These are phyloP conservation scores for Heliamphora exappendiculata DNA, from an alignment of 148 eudicot genomes.

Conservation along the genomic window DNA sequence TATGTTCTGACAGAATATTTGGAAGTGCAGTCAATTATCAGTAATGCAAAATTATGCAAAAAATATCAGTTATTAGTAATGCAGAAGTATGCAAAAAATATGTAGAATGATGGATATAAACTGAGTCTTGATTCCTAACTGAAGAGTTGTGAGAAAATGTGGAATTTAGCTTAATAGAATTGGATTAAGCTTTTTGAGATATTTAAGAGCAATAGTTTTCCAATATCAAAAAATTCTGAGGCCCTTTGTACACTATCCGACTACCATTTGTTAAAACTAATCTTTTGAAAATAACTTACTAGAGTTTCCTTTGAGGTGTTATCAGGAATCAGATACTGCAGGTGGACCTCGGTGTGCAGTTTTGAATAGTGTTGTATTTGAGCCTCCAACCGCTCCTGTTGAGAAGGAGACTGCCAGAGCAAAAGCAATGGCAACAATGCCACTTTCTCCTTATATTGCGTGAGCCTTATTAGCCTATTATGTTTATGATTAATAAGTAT, in stretches of 20 bases:
- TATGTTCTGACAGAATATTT: background rate
- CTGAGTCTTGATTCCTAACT: background rate
- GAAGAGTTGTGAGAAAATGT: background rate
- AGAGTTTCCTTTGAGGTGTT: constrained; percentile 5
- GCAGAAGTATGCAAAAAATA: too few relatives aligned
- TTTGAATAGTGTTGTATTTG: constrained; percentile 19
- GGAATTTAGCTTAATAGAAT: background rate
- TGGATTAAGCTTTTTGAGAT: background rate
- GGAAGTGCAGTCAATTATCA: background rate
- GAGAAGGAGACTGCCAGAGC: constrained; percentile 30
- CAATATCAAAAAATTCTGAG: background rate
- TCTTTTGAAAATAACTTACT: background rate
- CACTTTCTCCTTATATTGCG: constrained; percentile 66
- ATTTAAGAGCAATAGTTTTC: background rate
- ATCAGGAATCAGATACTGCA: constrained; percentile 31
- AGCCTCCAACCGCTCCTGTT: constrained; percentile 20
- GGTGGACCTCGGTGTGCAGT: constrained; percentile 17
- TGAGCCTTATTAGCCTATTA: constrained; percentile 26
- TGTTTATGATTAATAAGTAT: background rate
- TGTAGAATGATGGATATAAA: background rate
- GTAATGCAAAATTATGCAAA: background rate
- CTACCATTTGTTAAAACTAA: background rate
- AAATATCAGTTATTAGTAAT: too few relatives aligned
- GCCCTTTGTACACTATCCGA: background rate
- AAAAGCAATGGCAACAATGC: constrained; percentile 27